Base-by-base conservation (phyloP, 192 early-diverging fungal species). In the Funneliformis geosporum region DNA sequence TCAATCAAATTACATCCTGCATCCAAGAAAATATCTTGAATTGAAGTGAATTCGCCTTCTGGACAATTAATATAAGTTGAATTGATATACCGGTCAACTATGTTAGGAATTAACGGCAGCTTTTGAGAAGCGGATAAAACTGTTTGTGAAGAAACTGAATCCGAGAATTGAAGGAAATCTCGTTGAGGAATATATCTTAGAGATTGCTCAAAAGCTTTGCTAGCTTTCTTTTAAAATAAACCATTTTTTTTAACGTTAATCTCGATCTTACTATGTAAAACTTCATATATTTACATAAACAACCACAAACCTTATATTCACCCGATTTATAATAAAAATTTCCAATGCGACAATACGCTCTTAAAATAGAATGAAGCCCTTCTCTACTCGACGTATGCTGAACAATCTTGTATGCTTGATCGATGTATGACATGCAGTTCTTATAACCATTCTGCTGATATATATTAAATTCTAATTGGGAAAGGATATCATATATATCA, bases 311-410 rank as follows among this genome's bases (percentile, higher is more conserved):
- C 65, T 89, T 76, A 71, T 50, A 59, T 25, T 84, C 77, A 23
- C 79, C 76, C 21, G 75, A 75, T 65, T 81, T 82, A 60, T 79
- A 85, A 11, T 85, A 82, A 2, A 70, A 50, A 5, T 81, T 86
- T 1, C 91, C 90, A 38, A 87, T 73, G 39, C 83, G 85, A 76
- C 85, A 88, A 55, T 86, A 89, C 1, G 86, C 81, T n/a, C 80
- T 85, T 4, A 90, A 86, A 10, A 89, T 84, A 85, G 86, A 90
- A 25, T 75, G 79, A 39, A 87, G 77, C 5, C 89, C 89, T 64
- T 86, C 86, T 8, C n/a, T 60, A 65, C 80, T 78, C 27, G 50
- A 60, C 64, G 81, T 83, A 21, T 65, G 60, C n/a, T 42, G 77
- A 8, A 82, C 80, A 14, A 79, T 76, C 18, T 42, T 9, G 28